Base-by-base conservation (phyloP, 2,329 filamentous ascomycete genomes). In the Colletotrichum scovillei region DNA sequence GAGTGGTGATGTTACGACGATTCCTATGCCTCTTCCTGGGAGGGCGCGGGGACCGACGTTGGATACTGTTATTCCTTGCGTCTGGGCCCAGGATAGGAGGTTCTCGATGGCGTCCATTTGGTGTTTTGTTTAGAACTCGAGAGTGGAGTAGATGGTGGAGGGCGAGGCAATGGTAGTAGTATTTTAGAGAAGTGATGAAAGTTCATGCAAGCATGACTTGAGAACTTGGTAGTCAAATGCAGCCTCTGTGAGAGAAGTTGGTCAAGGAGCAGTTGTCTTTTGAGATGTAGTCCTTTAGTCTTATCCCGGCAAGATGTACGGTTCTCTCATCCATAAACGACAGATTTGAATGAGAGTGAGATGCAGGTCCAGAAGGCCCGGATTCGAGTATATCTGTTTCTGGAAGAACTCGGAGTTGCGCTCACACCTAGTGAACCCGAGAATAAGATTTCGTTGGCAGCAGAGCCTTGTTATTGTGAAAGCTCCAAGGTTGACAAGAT, bases 1-100 rank as follows among this genome's bases (percentile, higher is more conserved):
- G 74, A 97, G 87, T 16, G 88, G 84, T 32, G 88, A 87, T 14
- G 90, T 92, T 5, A 94, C 92, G 63, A 95, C 87, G 69, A 98
- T 91, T 59, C 95, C 95, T 66, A 97, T 88, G 32, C 95, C 95
- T 67, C n/a, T n/a, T n/a, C 92, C 93, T 6, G 92, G 89, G 19
- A 97, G 91, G 52, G 85, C 86, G 53, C 90, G 88, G 5, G 94
- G 92, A 2, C 86, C 85, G 60, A 97, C 90, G 32, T 91, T 92
- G 77, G 92, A 87, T 76, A 95, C 88, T 46, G 87, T 82, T 32
- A 97, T 88, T 16, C 93, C 93, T n/a, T 90, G 87, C 1, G 83
- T 82, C 56, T 86, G 80, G 1, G 93, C 92, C 94, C 95, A 97
- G 72, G 87, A 78, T 3, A 92, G 86, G 73, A 97, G 93, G 9